Base-by-base conservation (phyloP, 2,329 filamentous ascomycete species). In the Botryotinia convoluta region DNA sequence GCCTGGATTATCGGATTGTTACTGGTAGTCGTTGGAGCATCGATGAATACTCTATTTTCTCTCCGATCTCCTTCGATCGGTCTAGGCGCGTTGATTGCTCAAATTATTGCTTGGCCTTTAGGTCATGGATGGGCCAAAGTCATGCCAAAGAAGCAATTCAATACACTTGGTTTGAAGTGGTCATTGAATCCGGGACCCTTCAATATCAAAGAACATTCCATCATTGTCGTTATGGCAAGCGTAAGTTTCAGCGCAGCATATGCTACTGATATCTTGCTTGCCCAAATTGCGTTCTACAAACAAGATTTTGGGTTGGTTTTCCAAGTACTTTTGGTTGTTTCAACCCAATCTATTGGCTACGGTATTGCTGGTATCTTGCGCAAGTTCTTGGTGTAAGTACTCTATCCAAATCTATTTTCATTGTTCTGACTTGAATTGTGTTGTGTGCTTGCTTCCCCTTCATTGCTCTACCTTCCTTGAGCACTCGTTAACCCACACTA, bases 271-370 rank as follows among this genome's bases (percentile, higher is more conserved):
- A 90, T 93, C 65, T 87, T 94, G 63, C 84, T 93, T 6, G 91
- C 91, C 0, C 91, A 93, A 81, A 83, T 89, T 29, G 86, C 91
- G 26, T 93, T 93, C 77, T 94, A 94, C 89, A 12, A 92, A 89
- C 2, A 92, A 93, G 80, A 91, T 90, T 73, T 82, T 92, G 18
- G 86, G 71, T 88, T 87, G 82, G 84, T 84, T 1, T 90, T 90
- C 81, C 86, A 91, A 80, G 81, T 90, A 7, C 82, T 91, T 22
- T 84, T 90, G 75, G 86, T 85, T 74, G 85, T 90, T 73, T 89
- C 88, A 4, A 90, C 88, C 1, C 87, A 91, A 73, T 85, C 88
- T 76, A 88, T 89, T 74, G 90, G 90, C 14, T 91, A 91, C 75
- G 89, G 89, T 3, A 83, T 91, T 57, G 89, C 90, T 8, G 89